Evolutionary conservation across 495 filamentous ascomycete genomes (phyloP), one percentile per base, ranked within the genome.

Genomic region (Viridothelium virens): DNA sequence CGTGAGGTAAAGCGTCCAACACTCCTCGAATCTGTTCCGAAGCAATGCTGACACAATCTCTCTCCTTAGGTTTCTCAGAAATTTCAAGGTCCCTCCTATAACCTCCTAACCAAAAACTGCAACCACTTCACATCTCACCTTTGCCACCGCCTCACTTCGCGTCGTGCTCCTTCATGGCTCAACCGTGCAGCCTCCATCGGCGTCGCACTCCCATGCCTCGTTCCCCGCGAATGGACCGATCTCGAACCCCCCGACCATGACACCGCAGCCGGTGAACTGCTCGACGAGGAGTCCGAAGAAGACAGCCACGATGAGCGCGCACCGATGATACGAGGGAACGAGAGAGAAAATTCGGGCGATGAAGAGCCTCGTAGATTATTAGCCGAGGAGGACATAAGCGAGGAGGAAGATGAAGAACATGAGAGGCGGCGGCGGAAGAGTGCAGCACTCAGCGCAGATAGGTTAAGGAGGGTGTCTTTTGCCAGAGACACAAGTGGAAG

Each of bases 111-210:
- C 33, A 83, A 84, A 59, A 93, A 93, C 72, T 93, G 90, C 79
- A 92, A 92, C 70, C 89, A 92, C 71, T 92, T 92, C 75, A 90
- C 90, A 10, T 82, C 81, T 36, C 79, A 87, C 62, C 81, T 92
- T 38, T 89, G 86, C 72, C 75, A 84, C 69, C 79, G 81, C 68
- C 77, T 92, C 50, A 91, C 87, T 2, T 81, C 83, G 2, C 78
- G 81, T 38, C 77, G 83, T 0, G 88, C 85, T 1, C 90, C 90
- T 0, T 76, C 72, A 2, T 93, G 88, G 83, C 73, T 93, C 38
- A 92, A 92, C 73, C 82, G 90, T n/a, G 90, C 90, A 0, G 90
- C 89, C 2, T 84, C 80, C 65, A 88, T 93, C 59, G 90, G 90
- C 12, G 81, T 89, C 34, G 85, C 86, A 6, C 73, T 92, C 36